phyloP scores from a whole-genome alignment of 768 basidiomycete genomes.

The Mycena pura region DNA sequence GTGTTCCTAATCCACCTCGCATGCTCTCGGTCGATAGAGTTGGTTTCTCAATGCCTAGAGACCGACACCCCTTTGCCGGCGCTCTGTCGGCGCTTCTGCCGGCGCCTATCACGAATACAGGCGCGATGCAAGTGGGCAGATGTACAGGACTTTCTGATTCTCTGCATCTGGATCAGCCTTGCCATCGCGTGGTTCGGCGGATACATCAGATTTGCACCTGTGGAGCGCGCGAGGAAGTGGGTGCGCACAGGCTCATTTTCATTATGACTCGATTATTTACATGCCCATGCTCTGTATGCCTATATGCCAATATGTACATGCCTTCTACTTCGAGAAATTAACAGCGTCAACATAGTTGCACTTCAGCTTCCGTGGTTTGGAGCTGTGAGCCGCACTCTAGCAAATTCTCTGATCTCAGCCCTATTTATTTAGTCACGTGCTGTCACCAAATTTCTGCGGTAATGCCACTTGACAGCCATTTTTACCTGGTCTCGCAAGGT shows the following conservation, averaged over 20 bases:
- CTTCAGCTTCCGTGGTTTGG: too few relatives aligned
- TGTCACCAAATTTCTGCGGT: too few relatives aligned
- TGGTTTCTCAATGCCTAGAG: slow-evolving; percentile 14
- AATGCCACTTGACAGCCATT: slow-evolving; percentile 79
- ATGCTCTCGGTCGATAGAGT: slow-evolving; percentile 3
- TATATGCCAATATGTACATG: slow-evolving; percentile 1
- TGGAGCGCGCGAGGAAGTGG: slow-evolving; percentile 24
- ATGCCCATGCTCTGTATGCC: slow-evolving; percentile 13
- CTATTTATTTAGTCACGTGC: neutral
- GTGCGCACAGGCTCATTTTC: slow-evolving; percentile 22
- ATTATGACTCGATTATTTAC: slow-evolving; percentile 5
- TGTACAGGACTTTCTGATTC: slow-evolving; percentile 7
- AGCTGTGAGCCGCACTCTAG: neutral
- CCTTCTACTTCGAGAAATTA: too few relatives aligned
- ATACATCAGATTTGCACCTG: slow-evolving; percentile 13
- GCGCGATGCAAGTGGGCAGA: slow-evolving; percentile 13
- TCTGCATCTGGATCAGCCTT: slow-evolving; percentile 15
- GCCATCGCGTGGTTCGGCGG: slow-evolving; percentile 4
- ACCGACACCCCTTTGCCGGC: slow-evolving; percentile 21
- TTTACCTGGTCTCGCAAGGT: slow-evolving; percentile 80
- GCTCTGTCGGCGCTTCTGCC: slow-evolving; percentile 9
- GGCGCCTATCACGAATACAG: neutral
- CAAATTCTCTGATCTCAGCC: neutral
- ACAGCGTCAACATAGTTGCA: too few relatives aligned
- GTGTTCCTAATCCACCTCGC: slow-evolving; percentile 5